Conservation (phyloP, 2,329 filamentous ascomycete species). For the Orbilia blumenaviensis region DNA sequence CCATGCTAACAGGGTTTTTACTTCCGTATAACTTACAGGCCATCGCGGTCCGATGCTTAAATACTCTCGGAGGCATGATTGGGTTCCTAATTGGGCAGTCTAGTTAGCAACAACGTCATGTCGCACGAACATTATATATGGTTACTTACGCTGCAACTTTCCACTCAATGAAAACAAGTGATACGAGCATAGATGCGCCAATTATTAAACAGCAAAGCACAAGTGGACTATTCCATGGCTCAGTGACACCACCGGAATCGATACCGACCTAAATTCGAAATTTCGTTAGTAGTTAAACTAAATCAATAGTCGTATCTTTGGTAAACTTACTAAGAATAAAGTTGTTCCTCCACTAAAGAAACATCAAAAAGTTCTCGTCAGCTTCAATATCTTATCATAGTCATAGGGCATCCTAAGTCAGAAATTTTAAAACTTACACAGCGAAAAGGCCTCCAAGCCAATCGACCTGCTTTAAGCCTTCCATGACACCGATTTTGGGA, state of each 20-base stretch:
- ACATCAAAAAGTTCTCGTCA: neutral
- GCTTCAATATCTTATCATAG: too few species aligned
- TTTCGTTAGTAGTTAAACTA: neutral
- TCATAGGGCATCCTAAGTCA: too few species aligned
- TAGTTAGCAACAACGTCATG: neutral
- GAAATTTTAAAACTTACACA: slow-evolving; percentile 52
- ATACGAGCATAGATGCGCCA: slow-evolving; percentile 64
- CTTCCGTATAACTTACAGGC: too few species aligned
- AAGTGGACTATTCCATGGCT: slow-evolving; percentile 70
- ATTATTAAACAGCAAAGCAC: slow-evolving; percentile 73
- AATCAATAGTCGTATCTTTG: too few species aligned
- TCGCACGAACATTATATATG: neutral
- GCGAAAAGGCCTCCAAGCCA: slow-evolving; percentile 62
- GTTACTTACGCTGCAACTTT: slow-evolving; percentile 67
- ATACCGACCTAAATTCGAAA: slow-evolving; percentile 64
- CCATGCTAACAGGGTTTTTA: too few species aligned
- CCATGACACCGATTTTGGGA: slow-evolving; percentile 70
- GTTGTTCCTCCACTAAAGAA: slow-evolving; percentile 34
- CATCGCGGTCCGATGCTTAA: slow-evolving; percentile 67
- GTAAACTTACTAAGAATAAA: slow-evolving; percentile 33
- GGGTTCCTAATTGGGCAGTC: slow-evolving; percentile 62
- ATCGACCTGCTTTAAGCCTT: slow-evolving; percentile 71
- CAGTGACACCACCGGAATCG: slow-evolving; percentile 72
- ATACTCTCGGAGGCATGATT: slow-evolving; percentile 73
- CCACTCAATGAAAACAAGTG: slow-evolving; percentile 72